Base-by-base conservation (phyloP, 2,329 filamentous ascomycete species). In the Cladosporium velox region DNA sequence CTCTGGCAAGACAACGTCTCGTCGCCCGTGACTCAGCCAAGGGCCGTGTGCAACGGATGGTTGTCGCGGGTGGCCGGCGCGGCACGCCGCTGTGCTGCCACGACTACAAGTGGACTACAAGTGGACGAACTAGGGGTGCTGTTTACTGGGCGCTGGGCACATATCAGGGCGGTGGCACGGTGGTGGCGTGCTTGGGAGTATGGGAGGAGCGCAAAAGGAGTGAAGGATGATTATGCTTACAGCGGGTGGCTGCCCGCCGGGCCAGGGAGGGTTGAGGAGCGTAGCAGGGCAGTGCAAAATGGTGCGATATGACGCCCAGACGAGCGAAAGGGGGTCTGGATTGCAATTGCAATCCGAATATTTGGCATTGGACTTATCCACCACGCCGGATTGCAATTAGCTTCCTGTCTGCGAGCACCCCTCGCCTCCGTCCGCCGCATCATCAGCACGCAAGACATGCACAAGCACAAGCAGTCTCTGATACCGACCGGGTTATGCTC, bases 171-270 rank as follows among this genome's bases (percentile, higher is more conserved):
- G 41, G 34, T 47, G 58, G 58, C 34, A 32, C 26, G 38, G 58
- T 41, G 41, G 34, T 47, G 58, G 58, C 38, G 26, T 26, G n/a
- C 15, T 35, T 41, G 34, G 38, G 26, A 44, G 24, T 38, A 11
- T 32, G 28, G 26, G 34, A 51, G 47, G 34, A 41, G 44, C 26
- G 44, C 58, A 49, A 59, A 26, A 32, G 51, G 35, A 63, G 61
- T 38, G 51, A 64, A 64, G 61, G 61, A 64, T 64, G 51, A 64
- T 57, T 64, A 64, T 64, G 61, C 61, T 57, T 64, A 64, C 60
- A 47, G 61, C 61, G 51, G 61, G 55, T 58, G 55, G 55, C 55
- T 41, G 30, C 54, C 28, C 28, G 49, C 60, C 51, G 26, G 61
- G 57, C n/a, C 26, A 38, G 47, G 41, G 41, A 47, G n/a, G n/a